Conservation (phyloP, 768 basidiomycete genomes). For the Psilocybe sp. region DNA sequence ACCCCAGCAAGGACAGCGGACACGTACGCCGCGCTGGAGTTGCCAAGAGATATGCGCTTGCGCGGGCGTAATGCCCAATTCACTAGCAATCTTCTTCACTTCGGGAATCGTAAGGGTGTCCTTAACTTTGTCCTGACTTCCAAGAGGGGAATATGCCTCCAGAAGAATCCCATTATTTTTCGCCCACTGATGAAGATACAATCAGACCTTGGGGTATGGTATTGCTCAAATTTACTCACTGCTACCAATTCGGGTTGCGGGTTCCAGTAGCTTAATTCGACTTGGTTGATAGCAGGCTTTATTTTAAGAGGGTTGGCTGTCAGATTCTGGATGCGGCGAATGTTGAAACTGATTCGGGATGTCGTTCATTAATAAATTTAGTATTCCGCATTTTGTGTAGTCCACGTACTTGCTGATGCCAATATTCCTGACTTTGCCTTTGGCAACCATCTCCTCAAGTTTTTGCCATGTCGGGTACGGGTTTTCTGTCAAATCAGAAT, state of each 20-base stretch:
- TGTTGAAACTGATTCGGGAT: constrained; percentile 27
- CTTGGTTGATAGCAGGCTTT: constrained; percentile 70
- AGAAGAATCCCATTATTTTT: constrained; percentile 62
- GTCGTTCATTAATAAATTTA: neutral
- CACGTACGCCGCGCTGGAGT: constrained; percentile 67
- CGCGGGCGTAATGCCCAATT: constrained; percentile 70
- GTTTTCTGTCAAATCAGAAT: constrained; percentile 63
- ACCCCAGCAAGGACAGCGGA: neutral
- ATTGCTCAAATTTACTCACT: constrained; percentile 26
- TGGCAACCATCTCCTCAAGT: constrained; percentile 73
- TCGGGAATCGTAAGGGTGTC: constrained; percentile 57
- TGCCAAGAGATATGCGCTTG: constrained; percentile 77
- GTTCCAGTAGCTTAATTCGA: constrained; percentile 76
- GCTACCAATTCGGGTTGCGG: constrained; percentile 76
- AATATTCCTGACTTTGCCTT: constrained; percentile 76
- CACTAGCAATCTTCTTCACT: constrained; percentile 55
- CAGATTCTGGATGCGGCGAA: constrained; percentile 52
- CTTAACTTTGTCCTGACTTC: constrained; percentile 56
- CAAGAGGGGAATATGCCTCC: constrained; percentile 77
- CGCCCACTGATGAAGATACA: constrained; percentile 47
- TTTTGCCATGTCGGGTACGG: constrained; percentile 81
- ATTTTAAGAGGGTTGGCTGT: constrained; percentile 59
- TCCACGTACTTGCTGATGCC: constrained; percentile 72
- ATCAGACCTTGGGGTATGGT: neutral
- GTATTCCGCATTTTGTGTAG: too few relatives aligned